Evolutionary conservation across 768 basidiomycete genomes (phyloP).

Genomic region (Mycena rosella): DNA sequence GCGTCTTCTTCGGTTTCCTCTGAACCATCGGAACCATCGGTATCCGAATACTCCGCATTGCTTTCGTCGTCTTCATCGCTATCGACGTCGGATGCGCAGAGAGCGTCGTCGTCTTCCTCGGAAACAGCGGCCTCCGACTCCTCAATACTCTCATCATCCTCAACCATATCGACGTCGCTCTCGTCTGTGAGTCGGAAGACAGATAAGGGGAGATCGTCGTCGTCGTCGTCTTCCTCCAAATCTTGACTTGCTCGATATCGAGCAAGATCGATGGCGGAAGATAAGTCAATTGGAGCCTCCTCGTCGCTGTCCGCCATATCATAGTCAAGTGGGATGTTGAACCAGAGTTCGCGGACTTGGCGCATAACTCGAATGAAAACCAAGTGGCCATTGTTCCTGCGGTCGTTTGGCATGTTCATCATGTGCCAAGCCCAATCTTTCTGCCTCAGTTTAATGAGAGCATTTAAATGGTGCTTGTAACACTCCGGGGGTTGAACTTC

Average conservation of each 20-base stretch:
- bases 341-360: slow-evolving; percentile 19
- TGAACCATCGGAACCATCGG: background rate
- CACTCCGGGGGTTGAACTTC: background rate
- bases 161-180: background rate
- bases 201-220: too few species aligned
- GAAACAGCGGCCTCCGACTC: too few species aligned
- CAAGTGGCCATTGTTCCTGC: slow-evolving; percentile 2
- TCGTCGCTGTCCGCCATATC: slow-evolving; percentile 19
- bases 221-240: too few species aligned
- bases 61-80: background rate
- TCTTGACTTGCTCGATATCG: background rate
- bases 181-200: too few species aligned
- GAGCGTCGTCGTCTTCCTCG: too few species aligned
- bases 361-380: slow-evolving; percentile 18
- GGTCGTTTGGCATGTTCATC: background rate
- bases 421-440: slow-evolving; percentile 16
- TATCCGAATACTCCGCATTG: background rate
- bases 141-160: too few species aligned
- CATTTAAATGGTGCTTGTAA: background rate
- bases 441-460: slow-evolving; percentile 18
- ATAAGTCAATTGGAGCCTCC: background rate
- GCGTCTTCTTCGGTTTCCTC: background rate
- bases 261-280: background rate
- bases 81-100: too few species aligned
- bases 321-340: slow-evolving; percentile 11